Percentiles rank a stretch among this genome's conserved stretches.
Evolutionary conservation across 768 basidiomycete species (phyloP).

Genomic region (Asterophora lycoperdoides): DNA sequence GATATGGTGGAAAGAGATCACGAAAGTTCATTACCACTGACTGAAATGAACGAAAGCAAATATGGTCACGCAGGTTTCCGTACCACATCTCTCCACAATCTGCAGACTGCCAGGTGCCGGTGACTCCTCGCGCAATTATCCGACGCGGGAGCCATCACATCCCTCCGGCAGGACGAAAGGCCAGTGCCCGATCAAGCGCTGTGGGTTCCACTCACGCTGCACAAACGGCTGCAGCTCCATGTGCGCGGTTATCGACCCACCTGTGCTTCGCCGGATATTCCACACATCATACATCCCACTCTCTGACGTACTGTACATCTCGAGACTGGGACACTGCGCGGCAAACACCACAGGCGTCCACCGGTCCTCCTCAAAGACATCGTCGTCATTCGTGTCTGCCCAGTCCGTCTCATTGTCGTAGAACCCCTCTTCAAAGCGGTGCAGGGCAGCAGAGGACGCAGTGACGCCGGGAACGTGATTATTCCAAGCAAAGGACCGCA

Average conservation of each 20-base stretch:
- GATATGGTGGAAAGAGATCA: too few species aligned
- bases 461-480: not conserved
- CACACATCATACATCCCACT: not conserved
- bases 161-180: not conserved
- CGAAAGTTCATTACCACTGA: too few species aligned
- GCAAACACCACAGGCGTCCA: not conserved
- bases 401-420: not conserved
- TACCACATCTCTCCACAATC: too few species aligned
- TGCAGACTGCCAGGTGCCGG: too few species aligned
- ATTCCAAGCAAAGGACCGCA: slow-evolving; percentile 6
- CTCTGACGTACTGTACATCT: not conserved
- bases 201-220: not conserved
- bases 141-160: too few species aligned
- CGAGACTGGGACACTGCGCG: not conserved
- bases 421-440: not conserved
- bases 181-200: not conserved
- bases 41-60: too few species aligned
- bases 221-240: not conserved
- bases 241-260: not conserved
- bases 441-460: not conserved
- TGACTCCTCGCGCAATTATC: too few species aligned
- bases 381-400: not conserved
- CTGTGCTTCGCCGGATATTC: not conserved
- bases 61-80: too few species aligned
- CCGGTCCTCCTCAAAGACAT: not conserved